Percentiles rank a stretch among this genome's conserved stretches.
These are phyloP conservation scores for Penicillium canariense DNA, from an alignment of 495 filamentous ascomycete genomes.

Conservation along the genomic window DNA sequence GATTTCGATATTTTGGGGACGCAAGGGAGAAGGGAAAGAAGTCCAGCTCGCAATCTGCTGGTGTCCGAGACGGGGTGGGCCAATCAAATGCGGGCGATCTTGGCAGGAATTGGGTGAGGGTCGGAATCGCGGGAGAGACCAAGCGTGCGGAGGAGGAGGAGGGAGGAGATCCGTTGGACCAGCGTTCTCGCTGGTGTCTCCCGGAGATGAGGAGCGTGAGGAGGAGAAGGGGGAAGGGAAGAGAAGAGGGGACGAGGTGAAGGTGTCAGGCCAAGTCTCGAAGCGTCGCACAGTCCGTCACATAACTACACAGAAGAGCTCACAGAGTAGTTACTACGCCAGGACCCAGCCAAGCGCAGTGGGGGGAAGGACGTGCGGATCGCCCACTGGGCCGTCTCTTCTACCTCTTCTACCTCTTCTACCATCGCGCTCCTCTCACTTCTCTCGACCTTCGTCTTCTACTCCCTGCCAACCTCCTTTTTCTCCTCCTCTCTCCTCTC, in stretches of 20 bases:
- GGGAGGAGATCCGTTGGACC: not conserved
- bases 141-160: not conserved
- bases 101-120: slow-evolving; percentile 23
- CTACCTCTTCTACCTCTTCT: not conserved
- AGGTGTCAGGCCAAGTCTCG: not conserved
- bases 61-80: slow-evolving; percentile 19
- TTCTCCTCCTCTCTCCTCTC: not conserved
- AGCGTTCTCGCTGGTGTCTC: too few species aligned
- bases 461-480: too few species aligned
- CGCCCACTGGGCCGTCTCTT: not conserved
- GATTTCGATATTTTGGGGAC: slow-evolving; percentile 13
- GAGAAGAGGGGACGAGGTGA: slow-evolving; percentile 1
- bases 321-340: too few species aligned
- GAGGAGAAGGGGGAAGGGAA: not conserved
- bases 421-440: not conserved
- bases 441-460: not conserved
- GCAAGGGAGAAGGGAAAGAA: slow-evolving; percentile 29
- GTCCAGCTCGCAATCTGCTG: slow-evolving; percentile 22
- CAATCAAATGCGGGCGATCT: slow-evolving; percentile 24
- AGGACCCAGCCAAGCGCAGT: too few species aligned
- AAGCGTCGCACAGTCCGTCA: too few species aligned
- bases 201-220: too few species aligned
- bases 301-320: too few species aligned
- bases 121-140: not conserved
- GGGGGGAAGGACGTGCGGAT: slow-evolving; percentile 1